Percentiles rank a stretch among this genome's conserved stretches.
Conservation (phyloP, 495 filamentous ascomycete genomes). For the Cenococcum geophilum region DNA sequence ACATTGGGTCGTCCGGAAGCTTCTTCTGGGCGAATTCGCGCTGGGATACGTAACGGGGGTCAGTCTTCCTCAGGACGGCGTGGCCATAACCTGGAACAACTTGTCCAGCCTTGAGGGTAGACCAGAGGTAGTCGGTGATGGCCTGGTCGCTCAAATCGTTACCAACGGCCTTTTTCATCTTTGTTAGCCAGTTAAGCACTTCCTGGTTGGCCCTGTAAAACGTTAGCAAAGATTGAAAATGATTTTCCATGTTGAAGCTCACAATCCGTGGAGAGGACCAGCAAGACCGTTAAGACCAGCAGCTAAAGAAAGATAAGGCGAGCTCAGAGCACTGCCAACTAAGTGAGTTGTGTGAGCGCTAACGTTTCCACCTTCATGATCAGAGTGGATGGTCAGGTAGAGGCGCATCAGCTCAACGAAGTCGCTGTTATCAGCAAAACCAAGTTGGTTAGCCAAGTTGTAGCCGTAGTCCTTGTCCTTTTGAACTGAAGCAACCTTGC, state of each 20-base stretch:
- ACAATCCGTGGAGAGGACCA: conserved; percentile 93
- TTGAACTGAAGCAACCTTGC: conserved; percentile 90
- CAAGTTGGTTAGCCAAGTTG: conserved; percentile 99
- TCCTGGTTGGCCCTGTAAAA: conserved; percentile 79
- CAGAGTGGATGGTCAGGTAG: conserved; percentile 98
- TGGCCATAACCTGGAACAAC: conserved; percentile 98
- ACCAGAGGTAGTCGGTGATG: conserved; percentile 98
- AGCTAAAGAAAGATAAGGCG: conserved; percentile 89
- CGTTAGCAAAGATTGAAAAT: conserved; percentile 26
- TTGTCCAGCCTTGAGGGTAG: conserved; percentile 86
- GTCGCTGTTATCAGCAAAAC: conserved; percentile 89
- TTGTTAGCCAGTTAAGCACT: conserved; percentile 94
- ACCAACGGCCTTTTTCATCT: conserved; percentile 96
- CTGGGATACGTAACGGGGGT: conserved; percentile 96
- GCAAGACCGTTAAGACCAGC: conserved; percentile 97
- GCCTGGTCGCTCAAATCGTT: conserved; percentile 90
- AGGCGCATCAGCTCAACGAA: conserved; percentile 97
- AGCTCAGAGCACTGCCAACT: conserved; percentile 94
- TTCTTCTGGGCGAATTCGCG: conserved; percentile 89
- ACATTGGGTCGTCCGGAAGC: conserved; percentile 94
- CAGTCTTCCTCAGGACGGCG: conserved; percentile 98
- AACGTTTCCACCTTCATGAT: conserved; percentile 97
- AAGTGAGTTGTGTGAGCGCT: conserved; percentile 97
- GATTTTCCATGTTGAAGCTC: conserved; percentile 24
- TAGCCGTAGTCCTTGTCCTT: conserved; percentile 97